Conservation (phyloP, 176 grass and related monocot genomes). For the Phyllostachys edulis region DNA sequence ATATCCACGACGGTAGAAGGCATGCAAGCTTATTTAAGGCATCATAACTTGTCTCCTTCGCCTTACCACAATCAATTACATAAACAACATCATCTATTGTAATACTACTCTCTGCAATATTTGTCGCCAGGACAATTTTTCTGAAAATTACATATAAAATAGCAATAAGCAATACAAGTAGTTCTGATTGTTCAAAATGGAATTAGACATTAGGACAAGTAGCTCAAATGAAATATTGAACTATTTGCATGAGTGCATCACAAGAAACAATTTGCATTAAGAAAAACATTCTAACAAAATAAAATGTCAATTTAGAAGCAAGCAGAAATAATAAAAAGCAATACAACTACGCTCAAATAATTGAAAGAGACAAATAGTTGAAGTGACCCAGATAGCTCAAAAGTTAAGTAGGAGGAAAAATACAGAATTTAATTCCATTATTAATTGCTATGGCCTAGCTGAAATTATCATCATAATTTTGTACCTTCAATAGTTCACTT, state of each 20-base stretch:
- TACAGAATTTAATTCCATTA: not conserved
- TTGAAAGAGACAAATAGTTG: not conserved
- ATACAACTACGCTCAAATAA: not conserved
- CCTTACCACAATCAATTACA: constrained; percentile 97
- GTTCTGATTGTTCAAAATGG: not conserved
- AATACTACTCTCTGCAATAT: constrained; percentile 97
- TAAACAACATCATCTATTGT: constrained; percentile 98
- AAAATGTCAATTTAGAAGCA: not conserved
- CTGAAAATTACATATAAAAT: constrained; percentile 57
- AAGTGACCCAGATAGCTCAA: not conserved
- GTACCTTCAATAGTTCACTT: not conserved
- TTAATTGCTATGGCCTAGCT: not conserved
- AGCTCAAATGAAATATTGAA: constrained; percentile 11
- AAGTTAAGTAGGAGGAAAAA: not conserved
- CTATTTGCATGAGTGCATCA: not conserved
- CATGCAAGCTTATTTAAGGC: constrained; percentile 95
- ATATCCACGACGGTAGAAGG: constrained; percentile 95
- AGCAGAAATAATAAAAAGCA: not conserved
- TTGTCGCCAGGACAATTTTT: constrained; percentile 96
- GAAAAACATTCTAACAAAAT: not conserved
- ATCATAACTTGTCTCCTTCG: constrained; percentile 99
- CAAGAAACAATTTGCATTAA: not conserved
- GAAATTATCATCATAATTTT: not conserved
- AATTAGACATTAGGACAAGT: not conserved
- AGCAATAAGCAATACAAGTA: constrained; percentile 26